These are phyloP conservation scores for Protomyces pachydermus DNA, from an alignment of 1,139 yeast species.

Conservation along the genomic window DNA sequence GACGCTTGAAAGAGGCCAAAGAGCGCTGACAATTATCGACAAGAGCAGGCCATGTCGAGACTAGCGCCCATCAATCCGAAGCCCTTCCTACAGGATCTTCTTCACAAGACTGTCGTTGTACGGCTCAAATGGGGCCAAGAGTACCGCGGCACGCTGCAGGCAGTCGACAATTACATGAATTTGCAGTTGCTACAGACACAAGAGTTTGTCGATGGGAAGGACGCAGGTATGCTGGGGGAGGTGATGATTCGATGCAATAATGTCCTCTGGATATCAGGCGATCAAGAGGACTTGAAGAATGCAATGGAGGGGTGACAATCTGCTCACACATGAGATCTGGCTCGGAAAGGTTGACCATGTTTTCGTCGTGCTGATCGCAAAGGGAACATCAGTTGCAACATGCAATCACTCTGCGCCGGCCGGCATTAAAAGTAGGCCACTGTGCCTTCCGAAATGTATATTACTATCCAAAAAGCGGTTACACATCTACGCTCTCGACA, in stretches of 20 bases:
- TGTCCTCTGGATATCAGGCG: conserved; percentile 26
- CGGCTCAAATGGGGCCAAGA: conserved; percentile 87
- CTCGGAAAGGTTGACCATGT: too few relatives aligned
- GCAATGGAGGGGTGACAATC: conserved; percentile 31
- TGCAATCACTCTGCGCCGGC: too few relatives aligned
- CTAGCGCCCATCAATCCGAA: conserved; percentile 58
- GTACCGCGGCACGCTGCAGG: conserved; percentile 57
- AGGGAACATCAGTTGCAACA: too few relatives aligned
- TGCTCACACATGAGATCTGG: background rate
- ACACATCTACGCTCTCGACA: too few relatives aligned
- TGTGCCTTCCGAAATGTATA: too few relatives aligned
- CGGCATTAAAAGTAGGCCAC: too few relatives aligned
- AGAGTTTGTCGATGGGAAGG: conserved; percentile 53
- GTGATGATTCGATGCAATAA: conserved; percentile 45
- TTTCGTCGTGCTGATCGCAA: too few relatives aligned
- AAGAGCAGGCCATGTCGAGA: conserved; percentile 4
- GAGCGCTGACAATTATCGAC: background rate
- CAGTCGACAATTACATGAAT: conserved; percentile 93
- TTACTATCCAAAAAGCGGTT: too few relatives aligned
- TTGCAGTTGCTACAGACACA: conserved; percentile 66
- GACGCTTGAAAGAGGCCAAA: background rate
- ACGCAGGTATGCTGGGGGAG: conserved; percentile 67
- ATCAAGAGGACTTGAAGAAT: conserved; percentile 29
- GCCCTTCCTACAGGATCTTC: conserved; percentile 74
- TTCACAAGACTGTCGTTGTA: conserved; percentile 69